A percentile compares a stretch with the other conserved stretches of the same genome.
These are phyloP conservation scores for Elsinoe arachidis DNA, from an alignment of 2,329 filamentous ascomycete species.

Conservation along the genomic window DNA sequence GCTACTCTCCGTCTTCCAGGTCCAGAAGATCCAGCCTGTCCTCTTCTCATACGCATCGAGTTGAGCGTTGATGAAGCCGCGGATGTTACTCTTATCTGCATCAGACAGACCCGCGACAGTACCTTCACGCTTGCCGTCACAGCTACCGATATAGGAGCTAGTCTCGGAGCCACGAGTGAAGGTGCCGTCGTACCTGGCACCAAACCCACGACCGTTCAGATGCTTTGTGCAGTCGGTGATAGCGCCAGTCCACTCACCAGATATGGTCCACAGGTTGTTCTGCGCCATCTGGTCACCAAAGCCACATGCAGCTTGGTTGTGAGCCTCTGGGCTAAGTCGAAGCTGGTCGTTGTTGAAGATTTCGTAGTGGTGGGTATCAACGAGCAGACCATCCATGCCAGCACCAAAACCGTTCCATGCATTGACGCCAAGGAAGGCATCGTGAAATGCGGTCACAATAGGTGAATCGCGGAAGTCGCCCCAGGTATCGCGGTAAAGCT, in stretches of 20 bases:
- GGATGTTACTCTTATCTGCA: slow-evolving; percentile 36
- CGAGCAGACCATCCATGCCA: slow-evolving; percentile 36
- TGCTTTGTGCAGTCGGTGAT: slow-evolving; percentile 42
- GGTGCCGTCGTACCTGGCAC: slow-evolving; percentile 38
- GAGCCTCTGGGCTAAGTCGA: slow-evolving; percentile 30
- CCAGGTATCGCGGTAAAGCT: slow-evolving; percentile 43
- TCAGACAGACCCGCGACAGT: slow-evolving; percentile 33
- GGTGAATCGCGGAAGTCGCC: slow-evolving; percentile 35
- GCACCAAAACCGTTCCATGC: slow-evolving; percentile 36
- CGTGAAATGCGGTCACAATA: slow-evolving; percentile 38
- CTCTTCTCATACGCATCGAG: slow-evolving; percentile 41
- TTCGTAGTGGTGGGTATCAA: slow-evolving; percentile 43
- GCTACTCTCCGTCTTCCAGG: slow-evolving; percentile 42
- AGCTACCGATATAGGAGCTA: slow-evolving; percentile 34
- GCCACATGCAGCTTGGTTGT: slow-evolving; percentile 35
- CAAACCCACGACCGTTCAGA: slow-evolving; percentile 40
- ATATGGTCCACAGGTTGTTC: slow-evolving; percentile 39
- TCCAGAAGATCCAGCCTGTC: slow-evolving; percentile 43
- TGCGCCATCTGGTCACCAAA: slow-evolving; percentile 39
- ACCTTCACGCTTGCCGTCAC: slow-evolving; percentile 38
- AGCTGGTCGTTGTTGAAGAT: slow-evolving; percentile 35
- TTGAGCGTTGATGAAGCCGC: slow-evolving; percentile 39
- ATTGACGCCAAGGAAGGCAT: slow-evolving; percentile 39
- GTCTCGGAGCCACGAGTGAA: slow-evolving; percentile 26
- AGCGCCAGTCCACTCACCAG: slow-evolving; percentile 41